Evolutionary conservation across 2,329 filamentous ascomycete genomes (phyloP).

Genomic region (Fusarium nanum): DNA sequence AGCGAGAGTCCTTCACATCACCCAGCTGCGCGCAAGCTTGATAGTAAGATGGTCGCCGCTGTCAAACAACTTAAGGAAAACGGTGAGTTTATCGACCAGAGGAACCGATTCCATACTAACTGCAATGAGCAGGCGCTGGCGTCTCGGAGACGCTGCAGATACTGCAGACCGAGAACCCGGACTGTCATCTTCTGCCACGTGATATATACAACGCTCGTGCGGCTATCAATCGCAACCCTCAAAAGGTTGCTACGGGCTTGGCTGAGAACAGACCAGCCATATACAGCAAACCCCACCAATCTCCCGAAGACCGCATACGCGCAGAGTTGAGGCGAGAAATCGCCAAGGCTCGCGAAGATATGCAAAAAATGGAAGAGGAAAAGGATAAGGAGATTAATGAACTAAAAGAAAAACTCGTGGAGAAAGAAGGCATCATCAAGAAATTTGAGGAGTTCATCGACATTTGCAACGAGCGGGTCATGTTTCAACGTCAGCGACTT

Average conservation of each 20-base stretch:
- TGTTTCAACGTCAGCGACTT: conserved; percentile 69
- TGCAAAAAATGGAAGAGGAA: conserved; percentile 66
- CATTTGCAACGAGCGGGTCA: conserved; percentile 74
- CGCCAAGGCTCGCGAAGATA: conserved; percentile 67
- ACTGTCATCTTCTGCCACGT: conserved; percentile 70
- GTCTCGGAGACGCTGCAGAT: conserved; percentile 75
- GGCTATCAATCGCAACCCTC: conserved; percentile 73
- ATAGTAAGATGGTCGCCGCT: conserved; percentile 75
- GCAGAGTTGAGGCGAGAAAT: conserved; percentile 71
- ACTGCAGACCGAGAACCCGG: conserved; percentile 71
- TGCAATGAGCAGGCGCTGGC: conserved; percentile 66
- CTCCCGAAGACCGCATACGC: conserved; percentile 72
- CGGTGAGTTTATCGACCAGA: conserved; percentile 59
- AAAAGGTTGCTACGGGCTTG: conserved; percentile 69
- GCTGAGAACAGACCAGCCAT: conserved; percentile 72
- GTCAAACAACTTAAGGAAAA: conserved; percentile 74
- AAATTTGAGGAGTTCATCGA: conserved; percentile 78
- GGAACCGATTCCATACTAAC: conserved; percentile 44
- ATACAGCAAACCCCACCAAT: conserved; percentile 73
- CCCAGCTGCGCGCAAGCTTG: conserved; percentile 72
- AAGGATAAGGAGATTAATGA: conserved; percentile 68
- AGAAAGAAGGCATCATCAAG: conserved; percentile 71
- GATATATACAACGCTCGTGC: conserved; percentile 77
- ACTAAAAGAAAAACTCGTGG: conserved; percentile 68
- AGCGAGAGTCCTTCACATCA: conserved; percentile 75